These are phyloP conservation scores for Candida lessepsii DNA, from an alignment of 805 yeast species.

Conservation along the genomic window DNA sequence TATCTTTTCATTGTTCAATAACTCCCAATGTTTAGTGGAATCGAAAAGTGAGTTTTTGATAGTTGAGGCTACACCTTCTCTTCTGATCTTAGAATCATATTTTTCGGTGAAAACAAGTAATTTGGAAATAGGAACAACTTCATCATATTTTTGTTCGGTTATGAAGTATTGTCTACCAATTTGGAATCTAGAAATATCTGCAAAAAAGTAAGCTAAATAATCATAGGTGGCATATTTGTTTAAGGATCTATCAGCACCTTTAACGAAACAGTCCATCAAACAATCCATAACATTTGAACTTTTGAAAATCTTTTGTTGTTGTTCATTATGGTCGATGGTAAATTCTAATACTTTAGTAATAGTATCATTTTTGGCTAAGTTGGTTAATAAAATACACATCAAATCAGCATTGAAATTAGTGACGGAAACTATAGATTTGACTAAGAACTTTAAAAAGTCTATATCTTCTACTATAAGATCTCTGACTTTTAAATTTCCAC, in stretches of 20 bases:
- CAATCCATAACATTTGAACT: constrained; percentile 67
- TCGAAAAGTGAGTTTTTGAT: constrained; percentile 89
- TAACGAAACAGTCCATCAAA: constrained; percentile 84
- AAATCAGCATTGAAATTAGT: constrained; percentile 72
- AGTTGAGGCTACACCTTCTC: constrained; percentile 91
- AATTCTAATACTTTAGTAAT: constrained; percentile 52
- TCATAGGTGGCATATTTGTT: constrained; percentile 76
- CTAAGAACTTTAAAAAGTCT: constrained; percentile 49
- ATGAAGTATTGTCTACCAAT: constrained; percentile 77
- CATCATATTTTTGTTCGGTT: constrained; percentile 69
- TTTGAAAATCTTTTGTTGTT: constrained; percentile 49
- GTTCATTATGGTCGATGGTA: constrained; percentile 30
- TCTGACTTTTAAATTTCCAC: constrained; percentile 68
- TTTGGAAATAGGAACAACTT: constrained; percentile 77
- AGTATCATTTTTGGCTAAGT: constrained; percentile 75
- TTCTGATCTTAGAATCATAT: constrained; percentile 71
- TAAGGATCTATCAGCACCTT: constrained; percentile 70
- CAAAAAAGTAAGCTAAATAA: constrained; percentile 82
- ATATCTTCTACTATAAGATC: constrained; percentile 63
- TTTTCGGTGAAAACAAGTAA: constrained; percentile 79
- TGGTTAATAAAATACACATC: constrained; percentile 79
- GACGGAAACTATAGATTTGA: constrained; percentile 50
- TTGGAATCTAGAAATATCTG: constrained; percentile 78
- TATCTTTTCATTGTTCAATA: constrained; percentile 60
- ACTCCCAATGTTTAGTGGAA: constrained; percentile 57